Conservation (phyloP, 257 asterid genomes). For the Scutellaria minor region DNA sequence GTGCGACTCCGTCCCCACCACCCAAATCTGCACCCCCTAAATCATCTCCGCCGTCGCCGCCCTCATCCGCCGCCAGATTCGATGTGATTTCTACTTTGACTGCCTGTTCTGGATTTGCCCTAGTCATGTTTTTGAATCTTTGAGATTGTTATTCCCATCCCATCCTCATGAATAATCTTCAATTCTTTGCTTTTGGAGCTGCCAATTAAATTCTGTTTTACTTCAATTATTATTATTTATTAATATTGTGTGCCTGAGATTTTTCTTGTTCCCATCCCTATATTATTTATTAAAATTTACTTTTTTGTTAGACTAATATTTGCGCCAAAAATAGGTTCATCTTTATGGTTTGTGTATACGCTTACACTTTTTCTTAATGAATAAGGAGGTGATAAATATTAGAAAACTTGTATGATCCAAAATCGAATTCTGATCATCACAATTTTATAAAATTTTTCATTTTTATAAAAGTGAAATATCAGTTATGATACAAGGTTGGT, state of each 20-base stretch:
- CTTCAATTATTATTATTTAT: too few species aligned
- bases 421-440: too few species aligned
- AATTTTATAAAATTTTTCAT: too few species aligned
- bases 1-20: constrained; percentile 28
- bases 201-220: not conserved
- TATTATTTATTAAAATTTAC: too few species aligned
- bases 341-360: too few species aligned
- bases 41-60: constrained; percentile 41
- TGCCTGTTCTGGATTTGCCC: constrained; percentile 34
- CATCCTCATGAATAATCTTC: not conserved
- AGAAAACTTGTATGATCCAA: too few species aligned
- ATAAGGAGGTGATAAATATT: too few species aligned
- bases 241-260: not conserved
- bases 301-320: too few species aligned
- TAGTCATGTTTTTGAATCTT: constrained; percentile 37
- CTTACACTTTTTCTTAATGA: too few species aligned
- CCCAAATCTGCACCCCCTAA: constrained; percentile 36
- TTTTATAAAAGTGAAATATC: too few species aligned
- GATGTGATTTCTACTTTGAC: constrained; percentile 32
- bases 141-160: constrained; percentile 22
- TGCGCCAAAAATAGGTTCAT: too few species aligned
- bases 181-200: not conserved
- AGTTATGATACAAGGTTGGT: too few species aligned
- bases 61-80: constrained; percentile 53
- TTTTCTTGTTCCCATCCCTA: not conserved